Evolutionary conservation across 352 stramenopile genomes (phyloP), one percentile per base, ranked within the genome.

Genomic region (Phytophthora constricta): DNA sequence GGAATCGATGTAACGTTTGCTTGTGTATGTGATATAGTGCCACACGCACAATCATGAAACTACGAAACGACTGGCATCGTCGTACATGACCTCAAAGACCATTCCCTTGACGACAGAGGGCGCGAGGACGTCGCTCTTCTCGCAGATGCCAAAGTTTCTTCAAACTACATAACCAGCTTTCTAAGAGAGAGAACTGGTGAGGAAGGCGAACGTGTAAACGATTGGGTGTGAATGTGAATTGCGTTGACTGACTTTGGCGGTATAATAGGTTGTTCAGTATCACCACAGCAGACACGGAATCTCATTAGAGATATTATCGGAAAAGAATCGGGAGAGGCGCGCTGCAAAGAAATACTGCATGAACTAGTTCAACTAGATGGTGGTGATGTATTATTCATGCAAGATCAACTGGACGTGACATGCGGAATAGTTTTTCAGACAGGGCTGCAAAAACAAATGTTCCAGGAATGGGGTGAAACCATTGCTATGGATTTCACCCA

Each of bases 271-370:
- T 48, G 43, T 10, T 51, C 54, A 1, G 22, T 68, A 11, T 53
- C 55, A 25, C 51, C 63, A 22, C 63, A 71, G 10, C 52, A 59
- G 22, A 62, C 48, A 2, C 52, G 50, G 3, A 70, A 65, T 37
- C 25, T 65, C 16, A 65, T 70, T 3, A 41, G 55, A 28, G 43
- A 13, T 9, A 64, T 65, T 14, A 59, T 61, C 23, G 16, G 60
- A 45, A 17, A 42, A 5, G 50, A 62, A 34, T 58, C 51, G 0
- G 50, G 11, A 9, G 65, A 69, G 20, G 43, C 50, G 20, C 47
- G 31, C 1, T 25, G 63, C 22, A 68, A 69, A 42, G 19, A 27
- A 3, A 56, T 70, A 45, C 25, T 66, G n/a, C 39, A 66, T 43
- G 23, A 28, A 9, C 39, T 70, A 22, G 50, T 60, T 4, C 60